phyloP scores from a whole-genome alignment of 2,329 filamentous ascomycete genomes.

The Cytospora piceae region DNA sequence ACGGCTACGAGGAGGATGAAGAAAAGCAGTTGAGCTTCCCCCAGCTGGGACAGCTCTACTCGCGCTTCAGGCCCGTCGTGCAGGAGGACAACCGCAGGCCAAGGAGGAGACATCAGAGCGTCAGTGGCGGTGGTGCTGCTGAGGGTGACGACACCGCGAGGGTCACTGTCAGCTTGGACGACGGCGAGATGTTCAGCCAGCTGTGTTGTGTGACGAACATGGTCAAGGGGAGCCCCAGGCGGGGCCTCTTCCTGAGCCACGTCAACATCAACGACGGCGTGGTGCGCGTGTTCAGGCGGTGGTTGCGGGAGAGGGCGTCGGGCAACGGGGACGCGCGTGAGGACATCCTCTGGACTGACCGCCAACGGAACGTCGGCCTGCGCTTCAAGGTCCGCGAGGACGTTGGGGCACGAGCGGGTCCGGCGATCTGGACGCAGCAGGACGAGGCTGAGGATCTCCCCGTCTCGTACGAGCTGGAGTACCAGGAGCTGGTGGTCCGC shows the following conservation, averaged over 20 bases:
- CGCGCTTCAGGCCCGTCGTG: constrained; percentile 68
- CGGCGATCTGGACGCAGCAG: constrained; percentile 24
- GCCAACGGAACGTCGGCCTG: constrained; percentile 66
- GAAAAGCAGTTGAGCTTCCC: constrained; percentile 35
- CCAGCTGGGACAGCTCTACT: constrained; percentile 64
- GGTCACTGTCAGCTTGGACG: constrained; percentile 68
- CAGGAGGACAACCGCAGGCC: constrained; percentile 54
- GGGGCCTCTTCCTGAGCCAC: constrained; percentile 65
- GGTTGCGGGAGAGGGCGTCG: constrained; percentile 64
- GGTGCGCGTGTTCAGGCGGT: constrained; percentile 72
- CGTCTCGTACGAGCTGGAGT: constrained; percentile 71
- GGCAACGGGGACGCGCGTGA: constrained; percentile 32
- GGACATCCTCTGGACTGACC: constrained; percentile 70
- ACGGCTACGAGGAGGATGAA: constrained; percentile 41
- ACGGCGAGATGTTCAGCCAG: constrained; percentile 74
- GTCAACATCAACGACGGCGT: constrained; percentile 70
- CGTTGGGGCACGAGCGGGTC: constrained; percentile 52
- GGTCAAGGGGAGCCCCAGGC: constrained; percentile 65
- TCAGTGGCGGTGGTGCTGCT: constrained; percentile 19
- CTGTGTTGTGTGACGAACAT: constrained; percentile 70
- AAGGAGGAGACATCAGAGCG: constrained; percentile 42
- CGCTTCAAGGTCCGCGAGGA: constrained; percentile 66
- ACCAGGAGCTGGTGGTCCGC: constrained; percentile 71
- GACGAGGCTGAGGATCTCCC: constrained; percentile 63
- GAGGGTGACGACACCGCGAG: constrained; percentile 51